These are phyloP conservation scores for Danielia reshetovae DNA, from an alignment of 805 yeast species.

Conservation along the genomic window DNA sequence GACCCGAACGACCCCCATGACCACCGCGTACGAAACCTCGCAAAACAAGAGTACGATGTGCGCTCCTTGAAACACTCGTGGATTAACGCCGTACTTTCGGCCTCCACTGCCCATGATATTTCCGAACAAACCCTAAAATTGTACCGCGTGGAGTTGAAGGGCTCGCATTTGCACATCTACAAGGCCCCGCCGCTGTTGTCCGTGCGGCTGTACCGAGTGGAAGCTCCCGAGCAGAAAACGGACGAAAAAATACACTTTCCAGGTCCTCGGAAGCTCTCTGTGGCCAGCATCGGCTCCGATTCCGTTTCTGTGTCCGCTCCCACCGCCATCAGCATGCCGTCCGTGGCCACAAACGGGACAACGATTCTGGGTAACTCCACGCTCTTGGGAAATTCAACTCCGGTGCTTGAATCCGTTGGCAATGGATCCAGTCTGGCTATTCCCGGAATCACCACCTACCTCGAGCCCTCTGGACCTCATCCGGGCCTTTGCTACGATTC, in stretches of 20 bases:
- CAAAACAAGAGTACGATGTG: conserved; percentile 30
- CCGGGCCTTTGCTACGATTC: conserved; percentile 43
- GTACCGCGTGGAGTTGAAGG: conserved; percentile 43
- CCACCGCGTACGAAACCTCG: conserved; percentile 16
- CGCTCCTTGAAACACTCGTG: conserved; percentile 30
- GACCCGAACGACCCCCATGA: conserved; percentile 1
- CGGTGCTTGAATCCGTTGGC: not conserved
- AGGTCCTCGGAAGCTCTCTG: not conserved
- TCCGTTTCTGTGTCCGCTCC: not conserved
- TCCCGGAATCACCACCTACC: too few species aligned
- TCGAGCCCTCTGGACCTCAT: conserved; percentile 27
- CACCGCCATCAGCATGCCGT: not conserved
- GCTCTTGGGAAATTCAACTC: not conserved
- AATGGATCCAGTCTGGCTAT: conserved; percentile 7
- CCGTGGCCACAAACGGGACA: too few species aligned
- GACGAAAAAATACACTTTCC: not conserved
- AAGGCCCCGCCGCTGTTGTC: conserved; percentile 16
- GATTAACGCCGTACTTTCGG: conserved; percentile 35
- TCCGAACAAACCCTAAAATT: conserved; percentile 15
- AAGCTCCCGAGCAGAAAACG: not conserved
- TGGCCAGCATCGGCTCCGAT: not conserved
- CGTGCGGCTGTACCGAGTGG: conserved; percentile 13
- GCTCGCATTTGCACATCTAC: conserved; percentile 60
- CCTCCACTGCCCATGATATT: conserved; percentile 28
- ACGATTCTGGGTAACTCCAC: not conserved